A percentile compares a stretch with the other conserved stretches of the same genome.
Conservation (phyloP, 2,329 filamentous ascomycete genomes). For the Berkeleyomyces basicola region DNA sequence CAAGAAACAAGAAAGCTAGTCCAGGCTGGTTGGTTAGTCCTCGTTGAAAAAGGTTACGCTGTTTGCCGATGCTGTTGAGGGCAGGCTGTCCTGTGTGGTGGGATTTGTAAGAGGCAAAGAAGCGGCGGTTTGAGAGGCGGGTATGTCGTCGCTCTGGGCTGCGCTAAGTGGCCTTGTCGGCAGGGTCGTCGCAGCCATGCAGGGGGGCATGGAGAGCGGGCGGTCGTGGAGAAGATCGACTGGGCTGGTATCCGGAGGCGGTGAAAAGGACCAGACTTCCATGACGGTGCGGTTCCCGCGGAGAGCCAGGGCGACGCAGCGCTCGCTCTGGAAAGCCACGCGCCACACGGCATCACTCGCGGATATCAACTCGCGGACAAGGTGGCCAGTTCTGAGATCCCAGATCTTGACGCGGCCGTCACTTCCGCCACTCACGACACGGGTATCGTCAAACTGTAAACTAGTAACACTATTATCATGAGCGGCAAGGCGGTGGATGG, state of each 20-base stretch:
- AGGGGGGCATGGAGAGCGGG: conserved; percentile 32
- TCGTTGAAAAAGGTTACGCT: conserved; percentile 18
- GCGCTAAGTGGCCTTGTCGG: conserved; percentile 35
- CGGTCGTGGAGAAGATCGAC: conserved; percentile 45
- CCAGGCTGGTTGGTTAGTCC: background rate
- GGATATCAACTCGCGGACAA: conserved; percentile 79
- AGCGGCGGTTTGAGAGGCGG: conserved; percentile 11
- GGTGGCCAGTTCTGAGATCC: conserved; percentile 80
- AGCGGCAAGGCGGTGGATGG: conserved; percentile 85
- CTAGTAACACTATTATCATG: conserved; percentile 98
- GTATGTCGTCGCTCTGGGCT: conserved; percentile 28
- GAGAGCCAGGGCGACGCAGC: conserved; percentile 88
- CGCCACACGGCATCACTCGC: conserved; percentile 94
- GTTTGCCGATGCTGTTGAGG: conserved; percentile 36
- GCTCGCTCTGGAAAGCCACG: conserved; percentile 95
- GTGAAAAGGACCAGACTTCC: conserved; percentile 97
- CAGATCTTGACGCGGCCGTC: conserved; percentile 98
- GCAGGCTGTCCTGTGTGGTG: conserved; percentile 39
- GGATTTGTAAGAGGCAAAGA: background rate
- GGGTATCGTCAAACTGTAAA: conserved; percentile 87
- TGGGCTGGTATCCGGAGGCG: conserved; percentile 30
- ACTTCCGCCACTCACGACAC: conserved; percentile 88
- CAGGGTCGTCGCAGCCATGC: conserved; percentile 26
- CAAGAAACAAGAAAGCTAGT: background rate
- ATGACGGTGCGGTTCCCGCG: conserved; percentile 78